A percentile compares a stretch with the other conserved stretches of the same genome.
Evolutionary conservation across 768 basidiomycete species (phyloP).

Genomic region (Stropharia rugosoannulata): DNA sequence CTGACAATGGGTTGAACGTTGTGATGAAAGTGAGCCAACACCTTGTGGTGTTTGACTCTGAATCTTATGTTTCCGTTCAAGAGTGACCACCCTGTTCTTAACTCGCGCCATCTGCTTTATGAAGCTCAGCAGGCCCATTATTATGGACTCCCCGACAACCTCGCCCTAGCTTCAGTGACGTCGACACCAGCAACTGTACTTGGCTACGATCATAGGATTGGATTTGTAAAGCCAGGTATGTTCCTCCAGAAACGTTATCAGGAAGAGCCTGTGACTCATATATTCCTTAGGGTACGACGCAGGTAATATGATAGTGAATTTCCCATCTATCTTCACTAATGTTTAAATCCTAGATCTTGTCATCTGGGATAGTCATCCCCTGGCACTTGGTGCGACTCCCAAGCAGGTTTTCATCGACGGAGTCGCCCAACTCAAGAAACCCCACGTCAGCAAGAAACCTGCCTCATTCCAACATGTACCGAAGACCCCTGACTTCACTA

Average conservation of each 20-base stretch:
- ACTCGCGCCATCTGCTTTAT: constrained; percentile 69
- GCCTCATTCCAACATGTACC: constrained; percentile 49
- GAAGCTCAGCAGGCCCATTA: constrained; percentile 80
- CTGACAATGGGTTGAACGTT: constrained; percentile 66
- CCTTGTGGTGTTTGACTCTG: neutral
- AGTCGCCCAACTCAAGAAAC: constrained; percentile 60
- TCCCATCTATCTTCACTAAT: neutral
- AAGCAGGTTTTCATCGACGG: constrained; percentile 86
- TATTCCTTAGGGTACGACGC: constrained; percentile 60
- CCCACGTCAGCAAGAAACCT: constrained; percentile 52
- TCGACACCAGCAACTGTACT: constrained; percentile 68
- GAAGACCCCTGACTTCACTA: constrained; percentile 56
- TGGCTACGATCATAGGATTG: constrained; percentile 76
- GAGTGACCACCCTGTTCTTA: constrained; percentile 63
- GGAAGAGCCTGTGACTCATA: neutral
- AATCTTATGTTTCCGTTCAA: constrained; percentile 20
- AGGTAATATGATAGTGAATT: constrained; percentile 29
- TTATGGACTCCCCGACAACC: constrained; percentile 64
- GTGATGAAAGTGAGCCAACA: constrained; percentile 61
- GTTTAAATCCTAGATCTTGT: constrained; percentile 49
- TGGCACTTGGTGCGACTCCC: constrained; percentile 76
- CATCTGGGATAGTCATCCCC: constrained; percentile 76
- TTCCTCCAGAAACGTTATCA: neutral
- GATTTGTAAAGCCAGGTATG: constrained; percentile 58
- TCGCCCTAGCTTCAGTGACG: constrained; percentile 71